Conservation (phyloP, 179 eudicot species). For the Silene coronaria region DNA sequence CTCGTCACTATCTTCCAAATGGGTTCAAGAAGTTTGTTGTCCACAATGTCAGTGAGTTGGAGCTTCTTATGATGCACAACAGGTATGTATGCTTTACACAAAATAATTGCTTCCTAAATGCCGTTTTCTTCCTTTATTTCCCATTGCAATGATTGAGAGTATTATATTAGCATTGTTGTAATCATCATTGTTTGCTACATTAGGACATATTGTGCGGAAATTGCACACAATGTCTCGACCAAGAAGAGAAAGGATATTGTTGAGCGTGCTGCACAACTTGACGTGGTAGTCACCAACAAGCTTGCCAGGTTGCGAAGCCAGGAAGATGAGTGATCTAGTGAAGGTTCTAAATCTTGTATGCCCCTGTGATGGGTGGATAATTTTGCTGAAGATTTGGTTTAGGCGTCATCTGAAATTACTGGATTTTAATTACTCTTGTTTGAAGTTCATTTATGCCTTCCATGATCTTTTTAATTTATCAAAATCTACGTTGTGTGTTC, state of each 20-base stretch:
- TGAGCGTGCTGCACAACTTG: slow-evolving; percentile 61
- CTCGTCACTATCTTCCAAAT: slow-evolving; percentile 60
- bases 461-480: not conserved
- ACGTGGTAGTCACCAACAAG: slow-evolving; percentile 54
- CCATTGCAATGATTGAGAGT: too few relatives aligned
- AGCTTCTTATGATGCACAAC: slow-evolving; percentile 64
- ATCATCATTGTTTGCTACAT: not conserved
- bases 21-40: slow-evolving; percentile 69
- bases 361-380: too few relatives aligned
- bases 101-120: too few relatives aligned
- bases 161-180: too few relatives aligned
- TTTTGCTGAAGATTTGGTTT: not conserved
- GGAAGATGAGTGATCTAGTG: slow-evolving; percentile 40
- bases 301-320: slow-evolving; percentile 63
- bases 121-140: too few relatives aligned
- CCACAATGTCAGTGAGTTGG: slow-evolving; percentile 57
- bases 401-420: not conserved
- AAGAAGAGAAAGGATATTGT: slow-evolving; percentile 54
- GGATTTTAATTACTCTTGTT: not conserved
- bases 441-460: not conserved
- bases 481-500: not conserved
- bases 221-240: slow-evolving; percentile 58
- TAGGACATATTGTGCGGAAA: slow-evolving; percentile 57
- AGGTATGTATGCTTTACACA: slow-evolving; percentile 23
- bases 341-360: not conserved